Evolutionary conservation across 2,329 filamentous ascomycete species (phyloP), one percentile per base, ranked within the genome.

Genomic region (Clathrospora elynae): DNA sequence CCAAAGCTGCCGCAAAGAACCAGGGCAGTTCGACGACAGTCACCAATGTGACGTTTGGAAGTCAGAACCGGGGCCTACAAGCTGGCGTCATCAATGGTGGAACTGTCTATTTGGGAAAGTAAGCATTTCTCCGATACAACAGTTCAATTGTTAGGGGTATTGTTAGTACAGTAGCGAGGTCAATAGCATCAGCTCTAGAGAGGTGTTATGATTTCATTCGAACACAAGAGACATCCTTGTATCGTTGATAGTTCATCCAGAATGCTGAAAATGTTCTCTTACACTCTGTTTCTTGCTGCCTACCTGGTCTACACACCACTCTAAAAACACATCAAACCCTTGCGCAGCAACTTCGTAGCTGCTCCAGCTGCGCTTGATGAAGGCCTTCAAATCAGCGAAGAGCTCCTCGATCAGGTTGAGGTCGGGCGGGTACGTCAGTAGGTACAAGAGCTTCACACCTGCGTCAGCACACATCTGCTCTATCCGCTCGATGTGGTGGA

Each of bases 331-430:
- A 46, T 48, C 33, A 49, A 67, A 67, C n/a, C 44, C 46, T 28
- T 51, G 38, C 8, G 35, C 23, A 19, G 42, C 22, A 9, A 38
- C 26, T 35, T 52, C 42, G 32, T 46, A 53, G 8, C 26, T 20
- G 11, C 32, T 38, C 57, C 55, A 68, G 23, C 60, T 45, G 39
- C 51, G 54, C 47, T 61, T 64, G 22, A 71, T 66, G 38, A 60
- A 68, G 18, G 46, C 51, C 42, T 72, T 71, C 6, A 71, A 47
- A 37, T 67, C 62, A n/a, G 59, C 44, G 55, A 72, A 73, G 38
- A 67, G 63, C 48, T 70, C 62, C 49, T 71, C 58, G 48, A 72
- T 68, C 17, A 59, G 65, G 48, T 71, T 71, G 4, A 71, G 51
- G 49, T 70, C 61, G 14, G 64, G 67, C 25, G 61, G 71, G 45